These are phyloP conservation scores for Monosporascus sp. DNA, from an alignment of 2,329 filamentous ascomycete genomes.

Conservation along the genomic window DNA sequence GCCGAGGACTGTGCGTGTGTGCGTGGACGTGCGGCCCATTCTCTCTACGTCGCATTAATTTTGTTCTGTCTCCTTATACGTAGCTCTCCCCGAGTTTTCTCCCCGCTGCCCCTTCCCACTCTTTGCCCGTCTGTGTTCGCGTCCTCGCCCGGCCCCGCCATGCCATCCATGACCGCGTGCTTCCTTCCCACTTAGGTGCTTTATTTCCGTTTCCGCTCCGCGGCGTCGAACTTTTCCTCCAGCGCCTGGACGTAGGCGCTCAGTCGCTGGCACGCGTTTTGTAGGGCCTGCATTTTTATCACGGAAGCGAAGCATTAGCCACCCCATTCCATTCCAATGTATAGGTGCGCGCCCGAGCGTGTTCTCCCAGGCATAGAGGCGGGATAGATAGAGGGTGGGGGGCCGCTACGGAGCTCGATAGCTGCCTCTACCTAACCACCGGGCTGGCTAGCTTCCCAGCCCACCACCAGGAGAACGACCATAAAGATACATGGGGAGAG, in stretches of 20 bases:
- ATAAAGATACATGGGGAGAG: not conserved
- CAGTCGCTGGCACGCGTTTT: constrained; percentile 80
- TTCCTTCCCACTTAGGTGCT: not conserved
- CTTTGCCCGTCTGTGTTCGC: not conserved
- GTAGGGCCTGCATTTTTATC: constrained; percentile 60
- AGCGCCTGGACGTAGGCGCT: constrained; percentile 77
- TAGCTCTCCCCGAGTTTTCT: not conserved
- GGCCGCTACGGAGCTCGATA: too few species aligned
- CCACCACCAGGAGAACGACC: too few species aligned
- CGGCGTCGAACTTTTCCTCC: constrained; percentile 70
- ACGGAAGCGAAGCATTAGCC: too few species aligned
- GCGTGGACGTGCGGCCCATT: too few species aligned
- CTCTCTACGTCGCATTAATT: constrained; percentile 11
- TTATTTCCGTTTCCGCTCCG: constrained; percentile 64
- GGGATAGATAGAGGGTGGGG: too few species aligned
- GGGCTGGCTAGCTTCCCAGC: too few species aligned
- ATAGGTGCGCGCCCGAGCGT: too few species aligned
- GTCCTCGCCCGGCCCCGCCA: constrained; percentile 2
- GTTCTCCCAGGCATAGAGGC: too few species aligned
- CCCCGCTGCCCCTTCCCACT: not conserved
- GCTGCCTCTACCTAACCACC: too few species aligned
- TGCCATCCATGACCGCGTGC: not conserved
- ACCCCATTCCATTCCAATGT: too few species aligned
- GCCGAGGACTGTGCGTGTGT: too few species aligned
- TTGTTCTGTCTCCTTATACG: not conserved